Evolutionary conservation across 768 basidiomycete species (phyloP).

Genomic region (Naematelia aurantialba): DNA sequence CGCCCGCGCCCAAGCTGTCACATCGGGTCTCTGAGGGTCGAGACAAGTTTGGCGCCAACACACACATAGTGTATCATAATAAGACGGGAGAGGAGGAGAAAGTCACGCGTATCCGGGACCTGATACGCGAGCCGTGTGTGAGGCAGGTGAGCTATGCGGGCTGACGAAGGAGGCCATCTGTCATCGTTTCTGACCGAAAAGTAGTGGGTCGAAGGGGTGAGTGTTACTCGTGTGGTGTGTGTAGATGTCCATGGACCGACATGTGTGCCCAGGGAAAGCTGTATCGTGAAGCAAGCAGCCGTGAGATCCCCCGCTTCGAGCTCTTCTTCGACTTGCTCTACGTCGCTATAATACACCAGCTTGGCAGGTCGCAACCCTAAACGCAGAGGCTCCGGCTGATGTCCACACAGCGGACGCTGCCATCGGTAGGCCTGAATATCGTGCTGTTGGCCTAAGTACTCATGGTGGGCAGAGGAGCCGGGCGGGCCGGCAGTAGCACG

Average conservation of each 20-base stretch:
- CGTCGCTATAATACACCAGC: conserved; percentile 49
- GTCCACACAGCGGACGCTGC: conserved; percentile 37
- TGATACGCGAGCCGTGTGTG: conserved; percentile 13
- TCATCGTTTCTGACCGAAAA: background rate
- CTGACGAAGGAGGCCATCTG: too few species aligned
- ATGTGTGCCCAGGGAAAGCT: conserved; percentile 14
- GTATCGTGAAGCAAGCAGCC: conserved; percentile 20
- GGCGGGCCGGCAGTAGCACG: conserved; percentile 18
- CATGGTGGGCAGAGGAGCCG: conserved; percentile 10
- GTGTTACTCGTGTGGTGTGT: background rate
- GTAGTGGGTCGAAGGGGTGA: conserved; percentile 1
- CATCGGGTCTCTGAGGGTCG: background rate
- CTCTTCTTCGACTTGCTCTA: conserved; percentile 51
- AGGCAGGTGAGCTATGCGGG: conserved; percentile 15
- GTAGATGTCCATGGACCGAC: background rate
- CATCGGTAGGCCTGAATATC: conserved; percentile 44
- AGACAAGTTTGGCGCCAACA: conserved; percentile 10
- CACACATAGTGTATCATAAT: conserved; percentile 22
- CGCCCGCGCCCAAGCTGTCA: background rate
- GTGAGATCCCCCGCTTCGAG: conserved; percentile 44
- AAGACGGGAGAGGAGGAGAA: conserved; percentile 13
- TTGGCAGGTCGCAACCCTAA: conserved; percentile 13
- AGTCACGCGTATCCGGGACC: conserved; percentile 8
- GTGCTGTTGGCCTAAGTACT: background rate
- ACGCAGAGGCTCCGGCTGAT: background rate